phyloP scores from a whole-genome alignment of 169 alveolate genomes.

The Condylostoma magnum region DNA sequence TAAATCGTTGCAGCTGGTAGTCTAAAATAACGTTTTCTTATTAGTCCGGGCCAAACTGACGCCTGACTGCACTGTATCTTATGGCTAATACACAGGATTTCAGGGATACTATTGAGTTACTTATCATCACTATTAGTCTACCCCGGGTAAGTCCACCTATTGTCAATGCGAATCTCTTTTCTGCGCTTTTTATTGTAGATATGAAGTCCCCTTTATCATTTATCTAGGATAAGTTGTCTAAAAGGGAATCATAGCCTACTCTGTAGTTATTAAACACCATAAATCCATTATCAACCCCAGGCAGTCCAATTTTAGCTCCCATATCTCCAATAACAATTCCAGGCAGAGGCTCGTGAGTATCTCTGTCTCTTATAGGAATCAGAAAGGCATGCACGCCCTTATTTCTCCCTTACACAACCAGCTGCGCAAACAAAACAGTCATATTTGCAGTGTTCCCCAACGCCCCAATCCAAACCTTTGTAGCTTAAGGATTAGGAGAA shows the following conservation, averaged over 20 bases:
- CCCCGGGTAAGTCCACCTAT: slow-evolving; percentile 3
- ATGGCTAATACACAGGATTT: slow-evolving; percentile 2
- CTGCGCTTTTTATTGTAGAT: background rate
- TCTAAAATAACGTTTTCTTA: slow-evolving; percentile 24
- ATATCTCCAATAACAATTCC: slow-evolving; percentile 70
- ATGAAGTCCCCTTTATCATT: slow-evolving; percentile 46
- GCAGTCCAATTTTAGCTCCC: slow-evolving; percentile 65
- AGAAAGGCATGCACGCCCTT: slow-evolving; percentile 64
- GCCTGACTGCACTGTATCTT: slow-evolving; percentile 14
- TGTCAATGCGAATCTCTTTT: slow-evolving; percentile 3
- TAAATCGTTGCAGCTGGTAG: slow-evolving; percentile 13
- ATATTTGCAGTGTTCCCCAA: slow-evolving; percentile 58
- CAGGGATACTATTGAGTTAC: background rate
- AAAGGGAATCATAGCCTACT: slow-evolving; percentile 50
- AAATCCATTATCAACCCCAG: slow-evolving; percentile 63
- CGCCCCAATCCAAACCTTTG: slow-evolving; percentile 75
- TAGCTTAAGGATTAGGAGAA: slow-evolving; percentile 56
- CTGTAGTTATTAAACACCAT: slow-evolving; percentile 49
- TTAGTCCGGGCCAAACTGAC: slow-evolving; percentile 27
- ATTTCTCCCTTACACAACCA: slow-evolving; percentile 22
- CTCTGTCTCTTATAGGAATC: slow-evolving; percentile 48
- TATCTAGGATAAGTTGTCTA: slow-evolving; percentile 49
- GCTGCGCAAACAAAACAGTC: slow-evolving; percentile 54
- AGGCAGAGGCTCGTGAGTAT: slow-evolving; percentile 52
- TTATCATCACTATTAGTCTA: background rate